A percentile compares a stretch with the other conserved stretches of the same genome.
Conservation (phyloP, 257 asterid species). For the Paraleonurus japonicus region DNA sequence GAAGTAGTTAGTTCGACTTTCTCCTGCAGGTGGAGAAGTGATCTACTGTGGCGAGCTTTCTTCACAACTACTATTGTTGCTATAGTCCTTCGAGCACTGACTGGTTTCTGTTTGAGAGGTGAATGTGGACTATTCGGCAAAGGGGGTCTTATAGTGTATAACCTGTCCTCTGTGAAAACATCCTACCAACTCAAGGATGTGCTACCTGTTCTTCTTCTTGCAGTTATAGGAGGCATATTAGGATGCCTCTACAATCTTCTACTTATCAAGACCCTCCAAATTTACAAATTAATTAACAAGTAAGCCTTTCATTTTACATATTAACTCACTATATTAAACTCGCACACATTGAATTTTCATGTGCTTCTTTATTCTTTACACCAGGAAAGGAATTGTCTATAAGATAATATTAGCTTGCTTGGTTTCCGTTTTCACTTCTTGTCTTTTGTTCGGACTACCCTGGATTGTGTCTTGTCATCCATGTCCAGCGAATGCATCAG, state of each 20-base stretch:
- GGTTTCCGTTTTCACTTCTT: slow-evolving; percentile 70
- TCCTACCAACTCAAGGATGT: slow-evolving; percentile 69
- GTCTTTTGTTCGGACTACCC: slow-evolving; percentile 80
- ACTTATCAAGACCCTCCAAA: slow-evolving; percentile 49
- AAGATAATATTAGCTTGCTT: slow-evolving; percentile 59
- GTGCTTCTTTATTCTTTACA: slow-evolving; percentile 22
- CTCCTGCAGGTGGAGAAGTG: slow-evolving; percentile 83
- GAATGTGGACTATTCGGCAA: slow-evolving; percentile 86
- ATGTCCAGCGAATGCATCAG: slow-evolving; percentile 64
- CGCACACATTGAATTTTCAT: background rate
- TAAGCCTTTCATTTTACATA: slow-evolving; percentile 32
- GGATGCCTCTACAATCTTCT: slow-evolving; percentile 69
- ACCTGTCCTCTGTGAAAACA: slow-evolving; percentile 64
- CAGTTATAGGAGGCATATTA: slow-evolving; percentile 63
- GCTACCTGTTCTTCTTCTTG: slow-evolving; percentile 72
- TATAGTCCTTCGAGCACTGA: slow-evolving; percentile 70
- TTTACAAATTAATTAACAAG: slow-evolving; percentile 53
- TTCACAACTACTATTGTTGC: slow-evolving; percentile 84
- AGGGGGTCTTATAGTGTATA: slow-evolving; percentile 83
- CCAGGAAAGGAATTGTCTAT: slow-evolving; percentile 56
- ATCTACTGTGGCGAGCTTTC: slow-evolving; percentile 80
- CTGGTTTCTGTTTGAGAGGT: slow-evolving; percentile 72
- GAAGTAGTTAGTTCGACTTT: slow-evolving; percentile 12
- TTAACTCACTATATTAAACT: background rate
- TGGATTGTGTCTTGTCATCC: slow-evolving; percentile 72